Conservation (phyloP, 208 protist species). For the Trichomonas gallinae region DNA sequence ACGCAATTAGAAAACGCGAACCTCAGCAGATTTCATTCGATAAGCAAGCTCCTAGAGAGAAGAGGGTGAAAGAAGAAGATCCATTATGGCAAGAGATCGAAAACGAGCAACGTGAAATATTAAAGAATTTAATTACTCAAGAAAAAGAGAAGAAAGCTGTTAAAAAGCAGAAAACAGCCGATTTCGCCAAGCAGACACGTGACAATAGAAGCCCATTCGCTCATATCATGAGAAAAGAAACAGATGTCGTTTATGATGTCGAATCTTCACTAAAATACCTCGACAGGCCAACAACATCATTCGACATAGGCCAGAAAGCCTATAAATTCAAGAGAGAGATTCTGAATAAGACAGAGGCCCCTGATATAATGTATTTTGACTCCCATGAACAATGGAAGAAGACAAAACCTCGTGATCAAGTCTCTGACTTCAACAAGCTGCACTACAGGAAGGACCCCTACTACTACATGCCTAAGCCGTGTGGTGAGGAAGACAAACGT, state of each 20-base stretch:
- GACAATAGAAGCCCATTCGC: background rate
- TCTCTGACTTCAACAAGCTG: background rate
- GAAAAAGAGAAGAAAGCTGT: background rate
- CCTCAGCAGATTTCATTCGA: background rate
- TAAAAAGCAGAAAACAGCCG: background rate
- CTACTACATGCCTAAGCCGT: background rate
- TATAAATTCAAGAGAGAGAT: background rate
- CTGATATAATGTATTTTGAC: background rate
- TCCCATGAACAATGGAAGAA: background rate
- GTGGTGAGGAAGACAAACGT: background rate
- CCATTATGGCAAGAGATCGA: background rate
- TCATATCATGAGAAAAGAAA: background rate
- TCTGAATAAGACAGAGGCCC: background rate
- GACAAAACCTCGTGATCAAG: background rate
- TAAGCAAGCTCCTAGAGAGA: background rate
- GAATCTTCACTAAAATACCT: background rate
- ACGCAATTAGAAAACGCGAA: background rate
- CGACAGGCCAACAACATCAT: background rate
- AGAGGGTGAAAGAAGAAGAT: background rate
- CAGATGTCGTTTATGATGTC: background rate
- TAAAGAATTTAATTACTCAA: background rate
- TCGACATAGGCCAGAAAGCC: background rate
- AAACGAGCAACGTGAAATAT: background rate
- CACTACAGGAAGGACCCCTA: background rate
- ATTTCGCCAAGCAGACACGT: background rate